phyloP scores from a whole-genome alignment of 75 land plant genomes.

The Pinus albicaulis region DNA sequence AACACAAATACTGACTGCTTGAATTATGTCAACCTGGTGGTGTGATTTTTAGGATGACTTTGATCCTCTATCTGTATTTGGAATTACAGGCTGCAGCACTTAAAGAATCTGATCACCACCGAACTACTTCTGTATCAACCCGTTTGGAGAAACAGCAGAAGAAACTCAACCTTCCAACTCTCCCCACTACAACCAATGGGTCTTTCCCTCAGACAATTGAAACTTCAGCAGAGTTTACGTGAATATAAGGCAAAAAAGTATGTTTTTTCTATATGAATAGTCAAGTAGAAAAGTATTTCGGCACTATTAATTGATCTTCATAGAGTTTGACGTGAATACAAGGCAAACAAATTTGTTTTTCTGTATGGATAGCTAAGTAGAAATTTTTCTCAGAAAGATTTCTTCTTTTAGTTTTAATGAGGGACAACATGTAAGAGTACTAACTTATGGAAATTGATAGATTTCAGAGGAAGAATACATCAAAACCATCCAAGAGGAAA shows the following conservation, averaged over 20 bases:
- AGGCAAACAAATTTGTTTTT: background rate
- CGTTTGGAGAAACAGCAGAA: slow-evolving; percentile 80
- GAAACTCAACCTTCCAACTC: slow-evolving; percentile 36
- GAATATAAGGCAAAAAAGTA: slow-evolving; percentile 14
- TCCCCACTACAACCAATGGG: background rate
- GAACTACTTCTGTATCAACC: slow-evolving; percentile 57
- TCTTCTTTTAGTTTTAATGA: too few relatives aligned
- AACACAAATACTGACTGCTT: too few relatives aligned
- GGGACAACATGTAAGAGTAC: background rate
- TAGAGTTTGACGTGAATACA: background rate
- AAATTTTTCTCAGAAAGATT: too few relatives aligned
- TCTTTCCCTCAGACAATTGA: slow-evolving; percentile 1
- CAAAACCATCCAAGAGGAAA: slow-evolving; percentile 70
- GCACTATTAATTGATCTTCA: background rate
- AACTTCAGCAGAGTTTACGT: background rate
- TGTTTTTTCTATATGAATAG: background rate
- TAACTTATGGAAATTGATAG: slow-evolving; percentile 9
- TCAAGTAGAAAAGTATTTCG: too few relatives aligned
- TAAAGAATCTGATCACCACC: slow-evolving; percentile 67
- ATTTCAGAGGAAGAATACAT: slow-evolving; percentile 79
- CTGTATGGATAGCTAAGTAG: background rate
- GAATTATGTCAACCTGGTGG: background rate
- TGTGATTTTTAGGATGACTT: background rate
- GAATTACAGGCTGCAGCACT: slow-evolving; percentile 56
- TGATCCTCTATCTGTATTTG: too few relatives aligned